These are phyloP conservation scores for Mycena citricolor DNA, from an alignment of 1,284 basidiomycete species.

Conservation along the genomic window DNA sequence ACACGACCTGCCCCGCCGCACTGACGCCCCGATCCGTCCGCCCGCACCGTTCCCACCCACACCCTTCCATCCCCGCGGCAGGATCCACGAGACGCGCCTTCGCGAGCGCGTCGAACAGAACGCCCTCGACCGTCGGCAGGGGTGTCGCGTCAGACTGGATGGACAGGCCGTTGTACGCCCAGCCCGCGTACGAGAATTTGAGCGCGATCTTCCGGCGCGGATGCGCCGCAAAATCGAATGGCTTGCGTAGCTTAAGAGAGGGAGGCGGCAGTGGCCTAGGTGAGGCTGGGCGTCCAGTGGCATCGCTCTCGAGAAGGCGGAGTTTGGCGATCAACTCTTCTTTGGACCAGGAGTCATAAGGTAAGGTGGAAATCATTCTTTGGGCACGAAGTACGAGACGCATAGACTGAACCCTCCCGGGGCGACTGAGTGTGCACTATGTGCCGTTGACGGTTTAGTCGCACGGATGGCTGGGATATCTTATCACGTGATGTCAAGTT, in stretches of 20 bases:
- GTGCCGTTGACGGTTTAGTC: too few relatives aligned
- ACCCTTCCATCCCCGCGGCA: slow-evolving; percentile 76
- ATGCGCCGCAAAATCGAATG: slow-evolving; percentile 60
- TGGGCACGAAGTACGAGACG: too few relatives aligned
- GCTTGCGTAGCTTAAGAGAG: slow-evolving; percentile 24
- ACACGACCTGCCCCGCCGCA: slow-evolving; percentile 90
- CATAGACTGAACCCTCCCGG: too few relatives aligned
- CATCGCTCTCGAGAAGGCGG: slow-evolving; percentile 46
- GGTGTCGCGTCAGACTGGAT: slow-evolving; percentile 68
- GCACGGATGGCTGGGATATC: too few relatives aligned
- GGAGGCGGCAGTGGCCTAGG: neutral
- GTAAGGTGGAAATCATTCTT: too few relatives aligned
- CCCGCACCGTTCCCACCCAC: slow-evolving; percentile 89
- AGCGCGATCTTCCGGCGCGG: slow-evolving; percentile 86
- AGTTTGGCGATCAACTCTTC: slow-evolving; percentile 68
- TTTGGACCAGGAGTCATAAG: slow-evolving; percentile 58
- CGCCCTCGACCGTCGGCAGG: slow-evolving; percentile 92
- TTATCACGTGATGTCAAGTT: too few relatives aligned
- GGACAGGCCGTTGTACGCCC: slow-evolving; percentile 88
- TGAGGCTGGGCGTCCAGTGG: slow-evolving; percentile 6
- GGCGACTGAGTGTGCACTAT: too few relatives aligned
- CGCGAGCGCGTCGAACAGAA: slow-evolving; percentile 81
- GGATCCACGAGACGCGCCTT: slow-evolving; percentile 74
- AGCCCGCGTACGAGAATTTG: slow-evolving; percentile 89
- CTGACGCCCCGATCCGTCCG: slow-evolving; percentile 94